Evolutionary conservation across 2,329 filamentous ascomycete genomes (phyloP), one percentile per base, ranked within the genome.

Genomic region (Rachicladosporium sp.): DNA sequence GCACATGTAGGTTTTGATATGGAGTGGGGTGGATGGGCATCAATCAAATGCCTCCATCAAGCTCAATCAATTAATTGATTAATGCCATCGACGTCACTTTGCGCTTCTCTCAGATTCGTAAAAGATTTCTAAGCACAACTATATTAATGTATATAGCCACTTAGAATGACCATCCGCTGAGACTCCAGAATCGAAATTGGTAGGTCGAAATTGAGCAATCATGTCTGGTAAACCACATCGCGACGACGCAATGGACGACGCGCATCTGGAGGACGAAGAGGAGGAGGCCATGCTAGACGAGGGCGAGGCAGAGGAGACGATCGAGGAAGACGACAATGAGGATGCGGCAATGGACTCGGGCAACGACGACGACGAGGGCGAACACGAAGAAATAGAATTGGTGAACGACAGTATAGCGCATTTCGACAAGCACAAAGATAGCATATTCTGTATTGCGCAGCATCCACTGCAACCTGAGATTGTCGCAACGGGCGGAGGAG

Each of bases 361-460:
- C 39, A 80, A 83, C 39, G 80, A 83, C 33, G 74, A 73, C 34
- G 69, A 69, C 33, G 71, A 63, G n/a, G 71, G 73, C 38, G 65
- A 68, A 29, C 65, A 68, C 21, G 73, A 80, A 59, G 85, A 91
- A 59, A 77, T 95, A 32, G 66, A 76, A 32, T 71, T 96, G 5
- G 77, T 91, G 46, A 98, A 96, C 69, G 89, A 98, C 70, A 93
- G 86, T 49, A 71, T 80, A 49, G 89, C 86, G 44, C 89, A 93
- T 68, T 95, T 96, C 57, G 91, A 96, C 67, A 63, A 66, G 29
- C 86, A 95, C 67, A 82, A 78, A 51, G 87, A 95, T 71, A 88
- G 82, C 44, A 82, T 98, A 55, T 98, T 95, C 68, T 78, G 84
- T 63, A 91, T 98, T 59, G 86, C 89, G 11, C 86, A 94, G 59